phyloP scores from a whole-genome alignment of 2,329 filamentous ascomycete species.

The Cercospora sp. region DNA sequence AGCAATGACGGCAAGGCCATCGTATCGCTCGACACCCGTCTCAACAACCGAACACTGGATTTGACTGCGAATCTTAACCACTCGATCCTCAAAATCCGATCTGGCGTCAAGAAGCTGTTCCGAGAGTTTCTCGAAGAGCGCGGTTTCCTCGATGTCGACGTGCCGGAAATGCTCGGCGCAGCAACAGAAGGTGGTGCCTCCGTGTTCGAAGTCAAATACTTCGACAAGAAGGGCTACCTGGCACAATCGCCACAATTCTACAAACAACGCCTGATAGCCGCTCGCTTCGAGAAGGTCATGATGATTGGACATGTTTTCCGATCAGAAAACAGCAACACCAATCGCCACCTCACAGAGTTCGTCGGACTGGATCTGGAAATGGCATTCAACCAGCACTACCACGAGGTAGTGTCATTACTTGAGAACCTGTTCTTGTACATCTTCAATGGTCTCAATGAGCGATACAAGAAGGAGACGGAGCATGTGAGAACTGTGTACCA shows the following conservation, averaged over 20 bases:
- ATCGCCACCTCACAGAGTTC: conserved; percentile 84
- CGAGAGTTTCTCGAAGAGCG: conserved; percentile 73
- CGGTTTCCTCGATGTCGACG: conserved; percentile 81
- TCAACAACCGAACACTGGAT: conserved; percentile 91
- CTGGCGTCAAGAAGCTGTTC: conserved; percentile 69
- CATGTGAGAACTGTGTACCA: conserved; percentile 71
- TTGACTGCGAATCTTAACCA: conserved; percentile 89
- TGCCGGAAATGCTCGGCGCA: conserved; percentile 84
- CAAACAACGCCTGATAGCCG: conserved; percentile 83
- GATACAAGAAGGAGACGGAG: conserved; percentile 71
- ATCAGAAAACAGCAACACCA: conserved; percentile 83
- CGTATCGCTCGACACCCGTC: conserved; percentile 78
- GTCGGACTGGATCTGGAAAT: conserved; percentile 87
- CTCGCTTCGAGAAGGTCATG: conserved; percentile 74
- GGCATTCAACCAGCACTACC: conserved; percentile 78
- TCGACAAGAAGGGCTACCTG: conserved; percentile 77
- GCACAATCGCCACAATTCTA: conserved; percentile 84
- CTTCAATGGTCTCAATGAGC: conserved; percentile 69
- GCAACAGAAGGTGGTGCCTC: conserved; percentile 91
- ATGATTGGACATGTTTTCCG: conserved; percentile 80
- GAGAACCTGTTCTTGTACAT: conserved; percentile 76
- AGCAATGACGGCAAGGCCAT: conserved; percentile 60
- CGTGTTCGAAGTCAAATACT: conserved; percentile 89
- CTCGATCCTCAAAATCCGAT: conserved; percentile 74
- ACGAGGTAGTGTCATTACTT: conserved; percentile 70